Evolutionary conservation across 2,329 filamentous ascomycete species (phyloP), one percentile per base, ranked within the genome.

Genomic region (Pseudogymnoascus sp.): DNA sequence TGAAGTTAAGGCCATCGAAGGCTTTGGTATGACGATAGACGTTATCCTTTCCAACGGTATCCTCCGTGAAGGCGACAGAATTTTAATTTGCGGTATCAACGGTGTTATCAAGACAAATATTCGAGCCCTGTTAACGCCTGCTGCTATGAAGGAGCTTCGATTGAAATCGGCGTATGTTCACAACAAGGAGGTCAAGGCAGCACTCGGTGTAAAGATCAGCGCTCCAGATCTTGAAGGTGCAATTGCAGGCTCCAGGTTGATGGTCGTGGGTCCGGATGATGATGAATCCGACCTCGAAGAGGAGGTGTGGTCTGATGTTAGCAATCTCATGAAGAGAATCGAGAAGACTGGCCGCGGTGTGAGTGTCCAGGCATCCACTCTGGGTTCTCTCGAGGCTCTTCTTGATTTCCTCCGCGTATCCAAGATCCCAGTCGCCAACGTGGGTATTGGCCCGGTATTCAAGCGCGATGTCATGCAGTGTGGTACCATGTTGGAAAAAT

Each of bases 181-280:
- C 80, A 97, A 99, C 80, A 97, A 99, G 80, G 91, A 96, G 75
- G 92, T 97, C 78, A 99, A 97, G 81, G 94, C 95, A 18, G 91
- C 94, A 7, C 84, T 99, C 71, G 94, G 94, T 88, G 91, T 99
- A 75, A 99, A 99, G 84, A 97, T 99, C 72, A 91, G 91, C 65
- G 94, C 93, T 47, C 95, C 96, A 68, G 91, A 92, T 65, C 88
- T 99, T 20, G 94, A 99, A 74, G 88, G 90, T 64, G 94, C 95
- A 67, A 97, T 99, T 74, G 94, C 94, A 64, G 94, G 94, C 73
- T 99, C 95, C 18, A 87, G 95, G 67, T 80, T 99, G 68, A 85
- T 99, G 69, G 92, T 99, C 28, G 91, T 96, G 63, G 93, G 94
- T 36, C 90, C 91, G 36, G 89, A 96, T 69, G 93, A 99, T 68